Base-by-base conservation (phyloP, 768 basidiomycete species). In the Tephrocybe sp. region DNA sequence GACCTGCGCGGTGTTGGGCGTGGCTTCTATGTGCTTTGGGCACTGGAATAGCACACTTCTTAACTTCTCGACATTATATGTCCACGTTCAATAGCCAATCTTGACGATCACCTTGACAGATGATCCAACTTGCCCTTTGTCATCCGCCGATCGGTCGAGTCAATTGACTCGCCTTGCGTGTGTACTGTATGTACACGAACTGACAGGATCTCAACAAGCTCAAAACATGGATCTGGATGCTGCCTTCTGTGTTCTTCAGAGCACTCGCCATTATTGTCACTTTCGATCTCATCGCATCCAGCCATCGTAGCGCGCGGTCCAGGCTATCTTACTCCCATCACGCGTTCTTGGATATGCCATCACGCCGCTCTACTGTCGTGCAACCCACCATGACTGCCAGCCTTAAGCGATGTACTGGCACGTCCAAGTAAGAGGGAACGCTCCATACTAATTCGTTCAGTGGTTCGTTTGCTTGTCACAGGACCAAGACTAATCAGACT, bases 211-310 rank as follows among this genome's bases (percentile, higher is more conserved):
- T n/a, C 33, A 34, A n/a, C 11, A 15, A n/a, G 15, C 4, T 34
- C 15, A 15, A n/a, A 34, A 4, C 15, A 34, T 15, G 15, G 4
- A 12, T 34, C 33, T n/a, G 15, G 33, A 6, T 15, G 4, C 30
- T 30, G 21, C 18, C 38, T 48, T 33, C 41, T 31, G 27, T 37
- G 21, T 34, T 16, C 31, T 24, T 13, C 41, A 50, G 41, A 24
- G 36, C 39, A 23, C 27, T 37, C 31, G 29, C 11, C 34, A 45
- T 27, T 18, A 6, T n/a, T 52, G 44, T 49, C 40, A 49, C 33
- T 42, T 57, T 57, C 54, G 53, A 55, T 58, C 57, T 52, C 48
- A 31, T 55, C 53, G 53, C 54, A 33, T 39, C 43, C 18, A 45
- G 42, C 34, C 18, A 2, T 23, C 29, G 40, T 5, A 39, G 15